Evolutionary conservation across 768 basidiomycete genomes (phyloP), one percentile per base, ranked within the genome.

Genomic region (Phylloporus sp.): DNA sequence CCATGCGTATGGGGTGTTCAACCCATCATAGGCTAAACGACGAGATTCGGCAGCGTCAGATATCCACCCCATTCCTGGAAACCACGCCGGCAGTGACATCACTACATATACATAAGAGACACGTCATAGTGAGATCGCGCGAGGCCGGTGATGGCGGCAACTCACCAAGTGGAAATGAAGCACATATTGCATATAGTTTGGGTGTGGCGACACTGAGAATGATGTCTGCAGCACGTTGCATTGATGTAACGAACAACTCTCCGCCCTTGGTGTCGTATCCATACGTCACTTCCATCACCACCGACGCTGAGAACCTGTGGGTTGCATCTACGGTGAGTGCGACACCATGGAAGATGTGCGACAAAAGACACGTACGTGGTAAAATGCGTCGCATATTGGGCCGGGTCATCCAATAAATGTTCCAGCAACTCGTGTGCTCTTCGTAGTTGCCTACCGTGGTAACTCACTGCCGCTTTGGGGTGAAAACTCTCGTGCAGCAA

Each of bases 61-160:
- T 20, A 62, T 58, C 50, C 63, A 56, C 4, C 47, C 39, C 39
- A 64, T 56, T 7, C 61, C 59, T 0, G 61, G 66, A 18, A 66
- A 37, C 66, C 64, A 66, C 6, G 37, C 41, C 0, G 57, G 62
- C 22, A 62, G 18, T 1, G 42, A 21, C n/a, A 32, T 44, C n/a
- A 62, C 64, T 64, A 32, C 14, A n/a, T 46, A 4, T n/a, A n/a
- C n/a, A 15, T 4, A 42, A 38, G 3, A 21, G 28, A 15, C 6
- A 9, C 15, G 3, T 8, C 17, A 2, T 14, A 18, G 15, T 28
- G 21, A 10, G 8, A n/a, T n/a, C n/a, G n/a, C n/a, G n/a, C n/a
- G n/a, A n/a, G n/a, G n/a, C n/a, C n/a, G n/a, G n/a, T n/a, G n/a
- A 33, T n/a, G 13, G 7, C 1, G 49, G 28, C 6, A 5, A 56